Evolutionary conservation across 2,329 filamentous ascomycete genomes (phyloP).

Genomic region (Trichoderma hamatum): DNA sequence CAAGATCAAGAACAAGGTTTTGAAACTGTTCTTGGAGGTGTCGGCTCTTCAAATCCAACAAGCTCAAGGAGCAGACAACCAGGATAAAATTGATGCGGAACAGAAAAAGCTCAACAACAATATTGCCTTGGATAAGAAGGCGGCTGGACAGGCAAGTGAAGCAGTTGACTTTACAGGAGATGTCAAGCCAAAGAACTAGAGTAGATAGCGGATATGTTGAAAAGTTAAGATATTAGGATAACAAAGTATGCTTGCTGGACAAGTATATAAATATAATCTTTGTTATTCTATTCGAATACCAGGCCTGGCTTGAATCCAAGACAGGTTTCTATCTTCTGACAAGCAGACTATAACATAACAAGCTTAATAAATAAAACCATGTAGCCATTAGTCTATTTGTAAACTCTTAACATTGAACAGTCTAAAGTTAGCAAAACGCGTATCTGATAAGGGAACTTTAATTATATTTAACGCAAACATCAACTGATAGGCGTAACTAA

Average conservation of each 20-base stretch:
- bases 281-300: no score
- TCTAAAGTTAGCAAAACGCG: no score
- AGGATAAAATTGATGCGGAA: conserved; percentile 7
- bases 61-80: neutral
- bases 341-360: no score
- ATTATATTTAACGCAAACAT: no score
- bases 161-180: neutral
- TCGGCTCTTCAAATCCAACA: conserved; percentile 10
- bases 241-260: neutral
- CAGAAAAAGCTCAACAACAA: conserved; percentile 8
- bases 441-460: no score
- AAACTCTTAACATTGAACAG: no score
- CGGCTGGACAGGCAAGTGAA: conserved; percentile 1
- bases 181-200: neutral
- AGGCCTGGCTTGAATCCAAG: no score
- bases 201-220: neutral
- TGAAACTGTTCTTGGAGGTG: conserved; percentile 10
- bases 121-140: neutral
- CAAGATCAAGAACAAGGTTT: conserved; percentile 19
- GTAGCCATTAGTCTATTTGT: no score
- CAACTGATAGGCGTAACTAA: no score
- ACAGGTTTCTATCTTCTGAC: no score
- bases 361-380: no score
- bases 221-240: neutral
- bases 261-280: neutral